Conservation (phyloP, 2,329 filamentous ascomycete genomes). For the Thelonectria olida region DNA sequence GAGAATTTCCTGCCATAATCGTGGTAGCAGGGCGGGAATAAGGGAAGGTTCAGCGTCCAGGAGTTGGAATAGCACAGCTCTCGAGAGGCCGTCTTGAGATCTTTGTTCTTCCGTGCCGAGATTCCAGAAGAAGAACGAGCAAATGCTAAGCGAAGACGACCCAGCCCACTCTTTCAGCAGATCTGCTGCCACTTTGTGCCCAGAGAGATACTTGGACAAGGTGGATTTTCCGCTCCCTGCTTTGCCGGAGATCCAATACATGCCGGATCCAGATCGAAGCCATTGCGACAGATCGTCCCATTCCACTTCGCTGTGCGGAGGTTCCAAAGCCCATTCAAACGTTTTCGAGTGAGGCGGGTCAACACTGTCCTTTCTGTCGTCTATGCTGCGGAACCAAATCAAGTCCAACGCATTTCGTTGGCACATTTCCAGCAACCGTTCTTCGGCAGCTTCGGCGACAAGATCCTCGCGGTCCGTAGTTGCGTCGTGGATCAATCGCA, state of each 20-base stretch:
- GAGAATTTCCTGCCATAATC: background rate
- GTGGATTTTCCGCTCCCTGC: conserved; percentile 16
- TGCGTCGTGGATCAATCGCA: no score
- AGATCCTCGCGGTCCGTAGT: no score
- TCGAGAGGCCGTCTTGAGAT: background rate
- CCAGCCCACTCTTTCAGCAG: background rate
- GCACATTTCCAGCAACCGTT: no score
- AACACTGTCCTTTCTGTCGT: background rate
- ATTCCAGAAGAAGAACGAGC: conserved; percentile 8
- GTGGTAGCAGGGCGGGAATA: background rate
- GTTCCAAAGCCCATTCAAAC: background rate
- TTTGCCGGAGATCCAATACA: conserved; percentile 16
- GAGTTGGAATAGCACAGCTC: background rate
- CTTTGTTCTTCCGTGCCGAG: conserved; percentile 1
- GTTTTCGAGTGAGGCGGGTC: background rate
- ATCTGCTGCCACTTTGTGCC: background rate
- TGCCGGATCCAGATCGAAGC: background rate
- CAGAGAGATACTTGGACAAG: background rate
- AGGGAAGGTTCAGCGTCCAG: background rate
- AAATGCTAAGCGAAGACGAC: no score
- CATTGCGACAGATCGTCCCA: conserved; percentile 6
- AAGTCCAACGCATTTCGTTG: no score
- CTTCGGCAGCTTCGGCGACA: no score
- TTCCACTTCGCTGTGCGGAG: no score
- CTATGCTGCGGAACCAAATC: background rate